A percentile compares a stretch with the other conserved stretches of the same genome.
Conservation (phyloP, 768 basidiomycete genomes). For the Hemileccinum rubropunctum region DNA sequence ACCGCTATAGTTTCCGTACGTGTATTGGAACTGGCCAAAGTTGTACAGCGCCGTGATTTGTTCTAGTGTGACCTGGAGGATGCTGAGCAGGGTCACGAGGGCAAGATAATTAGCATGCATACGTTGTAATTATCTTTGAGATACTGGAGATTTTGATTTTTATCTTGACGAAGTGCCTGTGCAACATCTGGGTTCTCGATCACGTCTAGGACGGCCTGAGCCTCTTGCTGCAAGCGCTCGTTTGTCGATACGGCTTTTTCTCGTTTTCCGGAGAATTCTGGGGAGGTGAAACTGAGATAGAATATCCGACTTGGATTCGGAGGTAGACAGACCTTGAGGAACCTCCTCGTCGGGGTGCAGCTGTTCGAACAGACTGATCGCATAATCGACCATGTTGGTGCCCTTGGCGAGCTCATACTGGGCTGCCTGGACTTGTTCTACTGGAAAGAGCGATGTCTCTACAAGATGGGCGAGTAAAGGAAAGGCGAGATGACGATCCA, state of each 20-base stretch:
- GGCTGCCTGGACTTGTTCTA: conserved; percentile 77
- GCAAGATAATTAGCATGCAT: conserved; percentile 26
- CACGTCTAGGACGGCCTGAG: conserved; percentile 89
- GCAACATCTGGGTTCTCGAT: conserved; percentile 98
- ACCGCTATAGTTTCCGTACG: conserved; percentile 95
- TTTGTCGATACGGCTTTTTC: conserved; percentile 80
- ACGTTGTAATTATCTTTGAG: conserved; percentile 92
- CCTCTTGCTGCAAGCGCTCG: conserved; percentile 83
- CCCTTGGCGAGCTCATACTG: conserved; percentile 98
- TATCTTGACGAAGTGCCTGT: conserved; percentile 91
- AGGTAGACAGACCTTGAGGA: conserved; percentile 54
- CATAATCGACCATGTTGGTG: conserved; percentile 98
- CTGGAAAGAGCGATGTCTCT: conserved; percentile 71
- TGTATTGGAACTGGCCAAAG: conserved; percentile 98
- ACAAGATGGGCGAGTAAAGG: conserved; percentile 88
- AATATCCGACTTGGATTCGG: neutral
- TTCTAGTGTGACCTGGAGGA: conserved; percentile 78
- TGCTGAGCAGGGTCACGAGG: conserved; percentile 4
- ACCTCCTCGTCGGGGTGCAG: conserved; percentile 69
- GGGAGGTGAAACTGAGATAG: neutral
- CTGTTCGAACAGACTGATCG: conserved; percentile 75
- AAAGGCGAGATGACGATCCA: conserved; percentile 93
- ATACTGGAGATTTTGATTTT: conserved; percentile 93
- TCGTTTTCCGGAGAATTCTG: conserved; percentile 85
- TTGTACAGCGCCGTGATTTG: conserved; percentile 96